A percentile compares a stretch with the other conserved stretches of the same genome.
These are phyloP conservation scores for Insectozyma bohioensis DNA, from an alignment of 1,139 yeast genomes.

Conservation along the genomic window DNA sequence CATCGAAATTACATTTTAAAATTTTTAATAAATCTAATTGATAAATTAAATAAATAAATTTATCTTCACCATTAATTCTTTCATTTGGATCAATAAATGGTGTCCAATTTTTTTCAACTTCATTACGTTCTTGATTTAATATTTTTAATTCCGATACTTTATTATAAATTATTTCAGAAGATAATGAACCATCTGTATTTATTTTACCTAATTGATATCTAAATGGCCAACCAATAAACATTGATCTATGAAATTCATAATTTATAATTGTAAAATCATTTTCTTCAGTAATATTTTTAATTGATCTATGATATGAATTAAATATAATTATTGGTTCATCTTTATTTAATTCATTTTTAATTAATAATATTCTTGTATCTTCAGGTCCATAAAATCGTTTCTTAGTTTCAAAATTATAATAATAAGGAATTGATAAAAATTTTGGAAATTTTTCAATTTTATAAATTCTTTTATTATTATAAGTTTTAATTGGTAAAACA, in stretches of 20 bases:
- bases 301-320: conserved; percentile 23
- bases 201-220: conserved; percentile 29
- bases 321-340: conserved; percentile 33
- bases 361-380: conserved; percentile 45
- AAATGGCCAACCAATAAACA: conserved; percentile 33
- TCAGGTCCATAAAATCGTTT: conserved; percentile 43
- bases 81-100: conserved; percentile 32
- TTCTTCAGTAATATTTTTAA: conserved; percentile 4
- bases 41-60: conserved; percentile 31
- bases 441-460: conserved; percentile 22
- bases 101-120: conserved; percentile 44
- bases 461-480: conserved; percentile 7
- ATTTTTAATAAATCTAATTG: conserved; percentile 40
- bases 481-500: conserved; percentile 17
- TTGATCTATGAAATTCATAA: conserved; percentile 21
- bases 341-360: conserved; percentile 30
- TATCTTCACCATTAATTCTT: conserved; percentile 23
- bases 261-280: conserved; percentile 6
- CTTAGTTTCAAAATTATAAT: conserved; percentile 15
- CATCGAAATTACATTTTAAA: conserved; percentile 31
- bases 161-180: conserved; percentile 19
- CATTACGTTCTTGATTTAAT: conserved; percentile 14
- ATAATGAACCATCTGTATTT: conserved; percentile 21
- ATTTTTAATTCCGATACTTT: conserved; percentile 27
- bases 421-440: conserved; percentile 30